phyloP scores from a whole-genome alignment of 495 filamentous ascomycete genomes.

The Talaromyces ruber region DNA sequence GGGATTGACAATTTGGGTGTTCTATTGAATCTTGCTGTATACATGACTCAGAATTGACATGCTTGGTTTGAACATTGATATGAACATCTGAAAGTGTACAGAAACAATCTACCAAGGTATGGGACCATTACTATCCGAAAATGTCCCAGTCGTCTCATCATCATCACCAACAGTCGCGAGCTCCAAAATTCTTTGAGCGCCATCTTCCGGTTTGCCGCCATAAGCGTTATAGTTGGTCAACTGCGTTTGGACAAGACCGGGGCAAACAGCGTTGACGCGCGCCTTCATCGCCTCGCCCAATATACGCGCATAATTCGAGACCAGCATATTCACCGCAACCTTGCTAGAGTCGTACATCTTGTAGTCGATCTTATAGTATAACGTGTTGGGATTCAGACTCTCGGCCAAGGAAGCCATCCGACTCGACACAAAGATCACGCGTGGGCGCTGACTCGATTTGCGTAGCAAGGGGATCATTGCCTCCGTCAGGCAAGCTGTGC shows the following conservation, averaged over 20 bases:
- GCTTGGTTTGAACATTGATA: not conserved
- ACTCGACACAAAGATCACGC: conserved; percentile 21
- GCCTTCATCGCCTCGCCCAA: conserved; percentile 21
- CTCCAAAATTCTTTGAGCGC: conserved; percentile 1
- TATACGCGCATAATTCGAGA: conserved; percentile 4
- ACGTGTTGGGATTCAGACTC: conserved; percentile 8
- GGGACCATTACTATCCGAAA: not conserved
- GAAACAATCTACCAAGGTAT: conserved; percentile 2
- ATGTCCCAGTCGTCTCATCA: not conserved
- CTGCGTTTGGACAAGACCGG: conserved; percentile 5
- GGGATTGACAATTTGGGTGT: conserved; percentile 7
- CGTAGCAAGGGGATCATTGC: conserved; percentile 20
- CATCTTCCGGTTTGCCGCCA: not conserved
- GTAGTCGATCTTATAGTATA: conserved; percentile 9
- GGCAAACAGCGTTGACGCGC: conserved; percentile 4
- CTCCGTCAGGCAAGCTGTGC: conserved; percentile 17
- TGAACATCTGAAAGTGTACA: not conserved
- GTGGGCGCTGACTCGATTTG: conserved; percentile 15
- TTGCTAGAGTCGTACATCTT: conserved; percentile 19
- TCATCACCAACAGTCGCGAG: conserved; percentile 1
- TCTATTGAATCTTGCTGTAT: not conserved
- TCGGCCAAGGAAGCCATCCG: conserved; percentile 15
- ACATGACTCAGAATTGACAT: not conserved
- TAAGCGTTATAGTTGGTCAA: not conserved
- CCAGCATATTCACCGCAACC: conserved; percentile 22